Conservation (phyloP, 352 stramenopile genomes). For the Phytophthora niederhauseri region DNA sequence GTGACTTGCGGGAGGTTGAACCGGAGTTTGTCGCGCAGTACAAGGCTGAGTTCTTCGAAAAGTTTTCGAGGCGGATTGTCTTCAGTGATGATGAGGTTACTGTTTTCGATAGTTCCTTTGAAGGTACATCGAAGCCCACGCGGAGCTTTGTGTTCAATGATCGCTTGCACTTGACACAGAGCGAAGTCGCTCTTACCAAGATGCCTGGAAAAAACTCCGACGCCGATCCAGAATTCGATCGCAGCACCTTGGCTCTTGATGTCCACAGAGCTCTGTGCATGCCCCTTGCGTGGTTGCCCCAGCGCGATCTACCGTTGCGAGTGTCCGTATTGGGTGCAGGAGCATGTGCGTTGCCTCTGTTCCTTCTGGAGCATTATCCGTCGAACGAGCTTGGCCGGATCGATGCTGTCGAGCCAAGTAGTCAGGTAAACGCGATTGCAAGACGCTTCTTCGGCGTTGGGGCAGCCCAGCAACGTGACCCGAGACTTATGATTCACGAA, state of each 20-base stretch:
- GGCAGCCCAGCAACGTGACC: constrained; percentile 25
- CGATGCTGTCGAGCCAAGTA: constrained; percentile 67
- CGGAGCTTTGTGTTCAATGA: constrained; percentile 81
- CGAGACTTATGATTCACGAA: constrained; percentile 44
- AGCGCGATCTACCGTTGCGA: constrained; percentile 16
- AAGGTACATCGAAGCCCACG: constrained; percentile 37
- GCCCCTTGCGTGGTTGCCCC: constrained; percentile 37
- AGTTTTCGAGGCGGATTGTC: constrained; percentile 61
- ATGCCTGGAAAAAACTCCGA: constrained; percentile 9
- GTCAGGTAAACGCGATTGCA: constrained; percentile 50
- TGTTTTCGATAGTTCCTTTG: constrained; percentile 67
- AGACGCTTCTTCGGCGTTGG: constrained; percentile 51
- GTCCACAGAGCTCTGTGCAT: constrained; percentile 70
- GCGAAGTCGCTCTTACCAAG: constrained; percentile 54
- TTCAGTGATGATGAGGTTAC: constrained; percentile 58
- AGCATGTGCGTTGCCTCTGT: constrained; percentile 59
- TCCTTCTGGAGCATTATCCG: constrained; percentile 48
- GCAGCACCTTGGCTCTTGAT: constrained; percentile 55
- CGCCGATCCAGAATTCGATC: constrained; percentile 44
- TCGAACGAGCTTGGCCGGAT: constrained; percentile 35
- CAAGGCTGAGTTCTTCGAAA: constrained; percentile 59
- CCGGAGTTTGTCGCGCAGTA: constrained; percentile 57
- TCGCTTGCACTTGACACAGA: constrained; percentile 74
- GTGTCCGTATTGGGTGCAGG: constrained; percentile 64
- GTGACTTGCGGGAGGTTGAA: constrained; percentile 65